Evolutionary conservation across 73 alveolate species (phyloP).

Genomic region (Diophrys appendiculata): DNA sequence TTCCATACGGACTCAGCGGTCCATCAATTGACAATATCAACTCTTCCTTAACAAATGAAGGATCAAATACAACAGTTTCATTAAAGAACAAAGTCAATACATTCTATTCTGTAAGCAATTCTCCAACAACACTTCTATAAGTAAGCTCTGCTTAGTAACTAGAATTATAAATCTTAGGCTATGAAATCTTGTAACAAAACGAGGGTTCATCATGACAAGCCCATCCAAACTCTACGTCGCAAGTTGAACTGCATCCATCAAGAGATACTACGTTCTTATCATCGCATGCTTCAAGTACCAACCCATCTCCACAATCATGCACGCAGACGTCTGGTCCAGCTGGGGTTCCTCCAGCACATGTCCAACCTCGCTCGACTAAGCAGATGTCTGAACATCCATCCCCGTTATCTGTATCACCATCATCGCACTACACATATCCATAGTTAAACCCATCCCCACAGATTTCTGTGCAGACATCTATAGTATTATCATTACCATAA

Average conservation of each 20-base stretch:
- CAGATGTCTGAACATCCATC: constrained; percentile 35
- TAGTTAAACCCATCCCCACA: constrained; percentile 32
- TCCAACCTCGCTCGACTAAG: constrained; percentile 39
- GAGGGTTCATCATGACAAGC: constrained; percentile 11
- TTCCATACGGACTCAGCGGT: constrained; percentile 23
- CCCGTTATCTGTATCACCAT: constrained; percentile 21
- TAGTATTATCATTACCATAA: constrained; percentile 14
- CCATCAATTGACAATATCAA: constrained; percentile 5
- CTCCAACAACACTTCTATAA: not conserved
- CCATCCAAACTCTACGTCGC: constrained; percentile 21
- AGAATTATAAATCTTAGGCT: too few species aligned
- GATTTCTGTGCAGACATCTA: constrained; percentile 32
- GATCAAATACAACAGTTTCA: constrained; percentile 16
- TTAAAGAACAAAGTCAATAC: not conserved
- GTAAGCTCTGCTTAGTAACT: too few species aligned
- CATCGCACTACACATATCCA: constrained; percentile 23
- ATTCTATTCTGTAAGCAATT: not conserved
- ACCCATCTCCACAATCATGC: constrained; percentile 34
- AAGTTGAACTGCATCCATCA: constrained; percentile 32
- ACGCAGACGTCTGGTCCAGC: constrained; percentile 13
- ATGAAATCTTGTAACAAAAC: constrained; percentile 3
- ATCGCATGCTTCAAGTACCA: constrained; percentile 9
- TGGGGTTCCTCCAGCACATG: constrained; percentile 32
- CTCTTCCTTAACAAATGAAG: not conserved
- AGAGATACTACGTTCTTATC: constrained; percentile 10